Percentiles rank a stretch among this genome's conserved stretches.
Conservation (phyloP, 1,284 basidiomycete species). For the Blastosporella zonata region DNA sequence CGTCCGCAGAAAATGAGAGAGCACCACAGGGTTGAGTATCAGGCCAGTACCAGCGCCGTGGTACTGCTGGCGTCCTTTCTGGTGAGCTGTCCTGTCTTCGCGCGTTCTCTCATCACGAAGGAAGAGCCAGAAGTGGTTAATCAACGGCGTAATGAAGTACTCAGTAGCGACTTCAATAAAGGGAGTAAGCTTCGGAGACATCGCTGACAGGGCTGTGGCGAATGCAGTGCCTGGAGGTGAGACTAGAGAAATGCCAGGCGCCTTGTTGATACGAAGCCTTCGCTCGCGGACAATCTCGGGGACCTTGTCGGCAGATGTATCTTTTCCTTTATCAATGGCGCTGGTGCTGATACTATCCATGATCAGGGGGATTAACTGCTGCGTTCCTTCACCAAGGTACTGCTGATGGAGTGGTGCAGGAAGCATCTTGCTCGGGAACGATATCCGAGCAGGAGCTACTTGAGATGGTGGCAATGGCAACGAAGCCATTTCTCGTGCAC, state of each 20-base stretch:
- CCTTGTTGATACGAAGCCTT: slow-evolving; percentile 63
- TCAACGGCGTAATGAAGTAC: slow-evolving; percentile 82
- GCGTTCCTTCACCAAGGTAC: slow-evolving; percentile 48
- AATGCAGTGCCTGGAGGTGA: slow-evolving; percentile 16
- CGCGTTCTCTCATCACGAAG: slow-evolving; percentile 77
- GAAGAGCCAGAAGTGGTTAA: slow-evolving; percentile 91
- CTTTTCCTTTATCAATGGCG: slow-evolving; percentile 56
- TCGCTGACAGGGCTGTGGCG: slow-evolving; percentile 12
- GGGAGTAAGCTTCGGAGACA: slow-evolving; percentile 28
- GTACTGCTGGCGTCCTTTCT: slow-evolving; percentile 50
- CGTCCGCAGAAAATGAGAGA: slow-evolving; percentile 75
- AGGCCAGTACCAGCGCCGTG: slow-evolving; percentile 76
- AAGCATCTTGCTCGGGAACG: slow-evolving; percentile 79
- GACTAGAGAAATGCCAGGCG: slow-evolving; percentile 46
- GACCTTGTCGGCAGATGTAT: slow-evolving; percentile 45
- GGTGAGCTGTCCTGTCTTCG: slow-evolving; percentile 62
- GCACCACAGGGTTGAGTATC: slow-evolving; percentile 71
- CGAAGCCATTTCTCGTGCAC: slow-evolving; percentile 81
- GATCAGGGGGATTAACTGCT: slow-evolving; percentile 46
- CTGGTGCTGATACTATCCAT: slow-evolving; percentile 56
- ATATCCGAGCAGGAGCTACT: slow-evolving; percentile 36
- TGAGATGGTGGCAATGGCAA: slow-evolving; percentile 50
- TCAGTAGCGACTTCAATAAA: slow-evolving; percentile 83
- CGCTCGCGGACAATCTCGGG: slow-evolving; percentile 70
- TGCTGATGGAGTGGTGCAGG: slow-evolving; percentile 68